Conservation (phyloP, 2,329 filamentous ascomycete species). For the Fusarium sarcochroum region DNA sequence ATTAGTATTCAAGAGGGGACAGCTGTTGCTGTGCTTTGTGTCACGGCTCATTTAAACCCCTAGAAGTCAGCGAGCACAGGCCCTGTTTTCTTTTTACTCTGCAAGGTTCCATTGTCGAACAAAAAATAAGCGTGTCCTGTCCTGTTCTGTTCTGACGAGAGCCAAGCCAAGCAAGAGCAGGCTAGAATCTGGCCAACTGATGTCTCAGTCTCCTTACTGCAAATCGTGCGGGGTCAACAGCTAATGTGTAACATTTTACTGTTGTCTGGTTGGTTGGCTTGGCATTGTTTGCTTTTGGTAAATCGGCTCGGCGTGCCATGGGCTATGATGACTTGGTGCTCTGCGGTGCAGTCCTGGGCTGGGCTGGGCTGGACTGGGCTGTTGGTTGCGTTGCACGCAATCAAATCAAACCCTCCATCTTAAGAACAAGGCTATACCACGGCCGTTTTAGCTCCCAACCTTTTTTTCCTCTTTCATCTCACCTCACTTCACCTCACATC, state of each 20-base stretch:
- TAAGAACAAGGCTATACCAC: background rate
- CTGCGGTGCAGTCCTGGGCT: no score
- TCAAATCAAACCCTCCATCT: background rate
- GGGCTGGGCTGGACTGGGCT: background rate
- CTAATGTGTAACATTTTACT: conserved; percentile 13
- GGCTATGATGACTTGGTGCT: background rate
- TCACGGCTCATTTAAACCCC: background rate
- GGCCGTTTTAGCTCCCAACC: background rate
- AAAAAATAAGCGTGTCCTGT: background rate
- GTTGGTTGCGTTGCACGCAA: conserved; percentile 1
- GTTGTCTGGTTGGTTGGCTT: conserved; percentile 3
- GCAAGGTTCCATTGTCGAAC: background rate
- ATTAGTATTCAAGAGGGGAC: no score
- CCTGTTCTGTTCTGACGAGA: no score
- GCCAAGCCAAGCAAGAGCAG: background rate
- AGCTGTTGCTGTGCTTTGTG: background rate
- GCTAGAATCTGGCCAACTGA: background rate
- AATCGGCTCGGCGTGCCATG: no score
- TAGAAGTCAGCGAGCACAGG: background rate
- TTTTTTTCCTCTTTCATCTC: background rate
- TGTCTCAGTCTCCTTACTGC: background rate
- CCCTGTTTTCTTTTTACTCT: background rate
- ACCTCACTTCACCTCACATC: background rate
- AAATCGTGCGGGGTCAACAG: conserved; percentile 22
- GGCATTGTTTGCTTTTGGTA: conserved; percentile 1